Conservation (phyloP, 1,284 basidiomycete species). For the Porodaedalea pini region DNA sequence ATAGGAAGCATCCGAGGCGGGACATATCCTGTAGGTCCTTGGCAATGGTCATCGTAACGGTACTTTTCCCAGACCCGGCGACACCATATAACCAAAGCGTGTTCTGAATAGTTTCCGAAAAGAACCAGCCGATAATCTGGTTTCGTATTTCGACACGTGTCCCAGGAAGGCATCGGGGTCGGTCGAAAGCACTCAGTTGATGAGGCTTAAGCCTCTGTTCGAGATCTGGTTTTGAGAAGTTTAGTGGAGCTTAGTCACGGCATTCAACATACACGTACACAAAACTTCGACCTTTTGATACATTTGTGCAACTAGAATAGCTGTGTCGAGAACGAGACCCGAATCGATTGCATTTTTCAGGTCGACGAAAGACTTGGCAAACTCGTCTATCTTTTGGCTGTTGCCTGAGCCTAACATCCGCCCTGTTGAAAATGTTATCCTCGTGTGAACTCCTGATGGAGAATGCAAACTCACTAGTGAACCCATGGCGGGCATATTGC, state of each 20-base stretch:
- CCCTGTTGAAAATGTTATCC: not conserved
- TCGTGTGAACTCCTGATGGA: not conserved
- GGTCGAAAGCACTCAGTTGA: not conserved
- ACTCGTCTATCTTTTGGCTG: not conserved
- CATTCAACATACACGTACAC: not conserved
- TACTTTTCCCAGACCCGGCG: constrained; percentile 29
- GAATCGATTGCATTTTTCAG: not conserved
- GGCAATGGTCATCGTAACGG: constrained; percentile 23
- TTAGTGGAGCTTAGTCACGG: no score
- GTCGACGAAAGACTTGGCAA: not conserved
- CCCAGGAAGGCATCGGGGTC: constrained; percentile 10
- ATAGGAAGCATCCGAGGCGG: constrained; percentile 15
- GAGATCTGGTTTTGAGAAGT: not conserved
- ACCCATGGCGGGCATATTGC: constrained; percentile 14
- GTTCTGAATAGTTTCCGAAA: not conserved
- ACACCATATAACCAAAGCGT: constrained; percentile 28
- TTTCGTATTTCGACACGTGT: not conserved
- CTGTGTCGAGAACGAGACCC: not conserved
- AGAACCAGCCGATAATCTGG: not conserved
- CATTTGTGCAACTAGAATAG: not conserved
- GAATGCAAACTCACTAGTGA: constrained; percentile 3
- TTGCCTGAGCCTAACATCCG: not conserved
- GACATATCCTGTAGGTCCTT: not conserved
- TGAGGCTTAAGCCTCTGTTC: not conserved
- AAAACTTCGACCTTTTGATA: not conserved